Conservation (phyloP, 1,284 basidiomycete species). For the Cutaneotrichosporon mucoides region DNA sequence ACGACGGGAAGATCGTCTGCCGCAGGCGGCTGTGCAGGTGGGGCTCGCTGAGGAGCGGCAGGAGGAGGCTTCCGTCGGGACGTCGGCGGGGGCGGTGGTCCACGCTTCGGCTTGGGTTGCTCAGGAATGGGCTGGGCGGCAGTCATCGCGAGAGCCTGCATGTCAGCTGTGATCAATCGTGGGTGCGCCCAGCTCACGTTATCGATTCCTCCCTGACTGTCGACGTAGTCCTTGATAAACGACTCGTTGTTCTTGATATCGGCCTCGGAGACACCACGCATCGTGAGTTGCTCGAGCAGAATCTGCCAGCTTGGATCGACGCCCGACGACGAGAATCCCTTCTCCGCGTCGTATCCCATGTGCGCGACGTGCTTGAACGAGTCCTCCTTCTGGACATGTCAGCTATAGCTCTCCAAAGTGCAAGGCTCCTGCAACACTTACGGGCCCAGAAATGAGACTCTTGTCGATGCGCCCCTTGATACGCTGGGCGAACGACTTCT, state of each 20-base stretch:
- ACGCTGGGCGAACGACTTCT: constrained; percentile 53
- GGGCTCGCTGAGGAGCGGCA: constrained; percentile 49
- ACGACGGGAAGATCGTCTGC: constrained; percentile 8
- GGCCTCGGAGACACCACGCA: constrained; percentile 62
- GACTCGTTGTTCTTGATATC: constrained; percentile 73
- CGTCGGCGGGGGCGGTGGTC: constrained; percentile 44
- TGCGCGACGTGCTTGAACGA: constrained; percentile 90
- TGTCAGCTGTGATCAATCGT: background rate
- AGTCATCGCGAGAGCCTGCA: constrained; percentile 6
- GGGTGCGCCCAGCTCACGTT: background rate
- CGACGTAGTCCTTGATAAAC: constrained; percentile 82
- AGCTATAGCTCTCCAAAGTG: no score
- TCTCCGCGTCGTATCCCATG: constrained; percentile 87
- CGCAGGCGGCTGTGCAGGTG: constrained; percentile 48
- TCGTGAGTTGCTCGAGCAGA: constrained; percentile 67
- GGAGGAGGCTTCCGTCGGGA: constrained; percentile 49
- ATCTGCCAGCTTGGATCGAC: constrained; percentile 92
- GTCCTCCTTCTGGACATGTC: constrained; percentile 51
- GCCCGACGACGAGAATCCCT: constrained; percentile 78
- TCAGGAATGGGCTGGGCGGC: background rate
- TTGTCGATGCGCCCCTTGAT: constrained; percentile 75
- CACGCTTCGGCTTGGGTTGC: constrained; percentile 3
- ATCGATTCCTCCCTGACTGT: constrained; percentile 54
- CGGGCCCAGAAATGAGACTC: constrained; percentile 81
- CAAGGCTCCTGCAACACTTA: constrained; percentile 23